Evolutionary conservation across 1,284 basidiomycete species (phyloP).

Genomic region (Cryptococcus sp.): DNA sequence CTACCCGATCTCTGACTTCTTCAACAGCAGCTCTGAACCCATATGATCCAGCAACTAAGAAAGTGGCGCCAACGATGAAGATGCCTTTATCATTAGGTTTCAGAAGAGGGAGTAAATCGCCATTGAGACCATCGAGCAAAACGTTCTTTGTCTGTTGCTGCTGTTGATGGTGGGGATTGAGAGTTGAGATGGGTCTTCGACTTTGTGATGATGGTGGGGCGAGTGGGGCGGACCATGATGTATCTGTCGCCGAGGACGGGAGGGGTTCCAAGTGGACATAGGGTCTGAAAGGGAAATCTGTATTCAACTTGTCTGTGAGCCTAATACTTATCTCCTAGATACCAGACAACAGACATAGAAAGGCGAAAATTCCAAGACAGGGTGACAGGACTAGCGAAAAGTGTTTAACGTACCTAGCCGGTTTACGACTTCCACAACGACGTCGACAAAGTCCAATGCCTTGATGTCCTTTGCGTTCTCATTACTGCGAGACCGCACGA

Average conservation of each 20-base stretch:
- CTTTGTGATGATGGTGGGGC: slow-evolving; percentile 13
- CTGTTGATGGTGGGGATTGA: slow-evolving; percentile 47
- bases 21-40: slow-evolving; percentile 61
- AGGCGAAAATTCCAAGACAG: not conserved
- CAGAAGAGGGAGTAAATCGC: slow-evolving; percentile 63
- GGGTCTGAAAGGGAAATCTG: slow-evolving; percentile 33
- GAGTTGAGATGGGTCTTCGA: slow-evolving; percentile 9
- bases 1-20: slow-evolving; percentile 26
- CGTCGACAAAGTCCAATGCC: slow-evolving; percentile 61
- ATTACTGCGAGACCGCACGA: slow-evolving; percentile 39
- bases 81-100: slow-evolving; percentile 59
- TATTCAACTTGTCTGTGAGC: not conserved
- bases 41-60: slow-evolving; percentile 72
- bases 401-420: slow-evolving; percentile 44
- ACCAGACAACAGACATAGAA: not conserved
- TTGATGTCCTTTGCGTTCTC: slow-evolving; percentile 54
- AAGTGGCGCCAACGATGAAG: slow-evolving; percentile 66
- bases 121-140: slow-evolving; percentile 67
- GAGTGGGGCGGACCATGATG: slow-evolving; percentile 30
- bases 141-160: slow-evolving; percentile 63
- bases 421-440: slow-evolving; percentile 60
- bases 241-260: slow-evolving; percentile 28
- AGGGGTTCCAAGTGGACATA: slow-evolving; percentile 45
- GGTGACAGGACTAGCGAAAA: slow-evolving; percentile 1
- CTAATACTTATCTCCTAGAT: not conserved